These are phyloP conservation scores for Paspalum notatum DNA, from an alignment of 176 grass and related monocot species.

Conservation along the genomic window DNA sequence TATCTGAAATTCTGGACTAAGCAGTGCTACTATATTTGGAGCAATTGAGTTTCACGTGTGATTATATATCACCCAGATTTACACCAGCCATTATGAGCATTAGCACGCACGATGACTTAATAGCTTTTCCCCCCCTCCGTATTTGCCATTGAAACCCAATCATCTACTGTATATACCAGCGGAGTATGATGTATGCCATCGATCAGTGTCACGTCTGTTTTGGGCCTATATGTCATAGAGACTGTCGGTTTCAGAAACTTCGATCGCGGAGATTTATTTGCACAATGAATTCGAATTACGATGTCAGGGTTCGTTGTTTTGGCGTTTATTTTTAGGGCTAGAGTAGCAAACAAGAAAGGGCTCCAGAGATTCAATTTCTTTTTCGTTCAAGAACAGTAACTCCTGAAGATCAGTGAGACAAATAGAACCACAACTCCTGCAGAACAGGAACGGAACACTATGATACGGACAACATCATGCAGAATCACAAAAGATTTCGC, in stretches of 20 bases:
- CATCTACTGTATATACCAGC: too few relatives aligned
- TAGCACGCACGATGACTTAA: not conserved
- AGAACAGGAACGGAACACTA: too few relatives aligned
- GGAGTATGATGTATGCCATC: too few relatives aligned
- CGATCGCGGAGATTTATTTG: too few relatives aligned
- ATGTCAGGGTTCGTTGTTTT: too few relatives aligned
- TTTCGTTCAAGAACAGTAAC: not conserved
- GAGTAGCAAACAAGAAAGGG: not conserved
- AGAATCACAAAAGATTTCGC: too few relatives aligned
- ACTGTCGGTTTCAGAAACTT: too few relatives aligned
- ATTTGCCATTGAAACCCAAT: not conserved
- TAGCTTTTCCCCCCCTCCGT: not conserved
- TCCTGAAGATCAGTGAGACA: not conserved
- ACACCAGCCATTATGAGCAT: not conserved
- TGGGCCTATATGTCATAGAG: too few relatives aligned
- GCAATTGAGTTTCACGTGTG: not conserved
- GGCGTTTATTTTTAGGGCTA: not conserved
- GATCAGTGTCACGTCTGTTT: too few relatives aligned
- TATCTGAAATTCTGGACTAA: not conserved
- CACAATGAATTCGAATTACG: too few relatives aligned
- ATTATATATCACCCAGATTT: not conserved
- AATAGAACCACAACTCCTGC: too few relatives aligned
- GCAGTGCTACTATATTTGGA: constrained; percentile 3
- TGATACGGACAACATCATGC: too few relatives aligned
- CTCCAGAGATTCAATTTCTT: not conserved